A percentile compares a stretch with the other conserved stretches of the same genome.
These are phyloP conservation scores for Debaryomyces tyrocola DNA, from an alignment of 805 yeast genomes.

Conservation along the genomic window DNA sequence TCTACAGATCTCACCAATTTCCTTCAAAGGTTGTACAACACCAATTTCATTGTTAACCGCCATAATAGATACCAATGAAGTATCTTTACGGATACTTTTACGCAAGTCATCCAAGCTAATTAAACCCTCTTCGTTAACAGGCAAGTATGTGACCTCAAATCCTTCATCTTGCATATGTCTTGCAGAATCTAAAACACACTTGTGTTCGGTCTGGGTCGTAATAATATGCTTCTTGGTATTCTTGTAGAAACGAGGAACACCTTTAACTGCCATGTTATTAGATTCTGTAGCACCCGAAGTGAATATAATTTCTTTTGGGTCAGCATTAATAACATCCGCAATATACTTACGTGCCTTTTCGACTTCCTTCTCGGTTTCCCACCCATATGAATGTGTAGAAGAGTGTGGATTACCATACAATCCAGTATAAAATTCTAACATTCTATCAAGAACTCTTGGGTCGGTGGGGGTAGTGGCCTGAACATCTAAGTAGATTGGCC, in stretches of 20 bases:
- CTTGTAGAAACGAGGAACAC: conserved; percentile 90
- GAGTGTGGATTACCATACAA: conserved; percentile 98
- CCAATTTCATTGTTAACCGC: conserved; percentile 98
- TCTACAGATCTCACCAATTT: conserved; percentile 86
- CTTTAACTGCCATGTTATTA: conserved; percentile 92
- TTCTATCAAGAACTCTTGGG: conserved; percentile 89
- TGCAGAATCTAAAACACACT: conserved; percentile 97
- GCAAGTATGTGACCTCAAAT: conserved; percentile 90
- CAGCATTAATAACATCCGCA: conserved; percentile 85
- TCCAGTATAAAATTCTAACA: conserved; percentile 86
- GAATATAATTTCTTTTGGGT: conserved; percentile 94
- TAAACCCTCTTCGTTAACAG: conserved; percentile 79
- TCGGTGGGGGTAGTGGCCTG: conserved; percentile 99
- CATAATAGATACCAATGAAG: conserved; percentile 89
- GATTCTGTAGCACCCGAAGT: conserved; percentile 98
- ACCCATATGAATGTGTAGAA: conserved; percentile 94
- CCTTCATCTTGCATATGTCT: conserved; percentile 96
- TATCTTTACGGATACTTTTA: conserved; percentile 84
- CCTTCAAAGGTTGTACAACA: conserved; percentile 92
- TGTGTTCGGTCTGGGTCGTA: conserved; percentile 96
- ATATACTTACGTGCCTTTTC: conserved; percentile 82
- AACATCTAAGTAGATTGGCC: conserved; percentile 95
- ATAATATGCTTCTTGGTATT: conserved; percentile 91
- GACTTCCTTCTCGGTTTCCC: conserved; percentile 96
- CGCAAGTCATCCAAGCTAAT: conserved; percentile 76